Evolutionary conservation across 2,329 filamentous ascomycete species (phyloP).

Genomic region (Fusarium chaquense): DNA sequence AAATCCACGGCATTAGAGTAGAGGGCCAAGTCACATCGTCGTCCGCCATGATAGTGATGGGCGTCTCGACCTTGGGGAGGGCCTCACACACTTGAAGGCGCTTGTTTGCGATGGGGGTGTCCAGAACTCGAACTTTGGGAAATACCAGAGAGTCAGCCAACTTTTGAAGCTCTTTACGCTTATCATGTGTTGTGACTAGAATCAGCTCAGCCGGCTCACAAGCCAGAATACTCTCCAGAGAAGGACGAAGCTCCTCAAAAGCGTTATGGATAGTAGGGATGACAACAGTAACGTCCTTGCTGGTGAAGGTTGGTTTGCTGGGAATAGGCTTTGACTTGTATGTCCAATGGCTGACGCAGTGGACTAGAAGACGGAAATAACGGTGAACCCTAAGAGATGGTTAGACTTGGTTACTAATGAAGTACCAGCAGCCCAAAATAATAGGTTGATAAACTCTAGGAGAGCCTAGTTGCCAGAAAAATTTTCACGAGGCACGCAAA

Average conservation of each 20-base stretch:
- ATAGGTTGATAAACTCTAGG: background rate
- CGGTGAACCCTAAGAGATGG: conserved; percentile 77
- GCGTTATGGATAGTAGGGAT: conserved; percentile 92
- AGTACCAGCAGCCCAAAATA: background rate
- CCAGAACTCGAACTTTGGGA: conserved; percentile 78
- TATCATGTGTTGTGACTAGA: conserved; percentile 87
- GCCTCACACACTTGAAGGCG: conserved; percentile 92
- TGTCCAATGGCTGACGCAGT: conserved; percentile 85
- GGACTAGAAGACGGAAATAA: conserved; percentile 86
- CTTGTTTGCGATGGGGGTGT: conserved; percentile 91
- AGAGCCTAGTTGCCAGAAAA: background rate
- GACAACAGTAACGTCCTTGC: conserved; percentile 90
- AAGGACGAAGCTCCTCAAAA: conserved; percentile 84
- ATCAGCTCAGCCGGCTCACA: conserved; percentile 80
- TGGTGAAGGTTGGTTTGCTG: conserved; percentile 81
- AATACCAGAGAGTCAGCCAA: conserved; percentile 72
- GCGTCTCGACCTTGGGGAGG: conserved; percentile 84
- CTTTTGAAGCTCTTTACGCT: conserved; percentile 74
- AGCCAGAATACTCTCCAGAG: conserved; percentile 80
- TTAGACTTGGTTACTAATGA: conserved; percentile 32
- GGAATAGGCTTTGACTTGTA: conserved; percentile 89
- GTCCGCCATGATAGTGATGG: conserved; percentile 92
- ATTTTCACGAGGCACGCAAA: background rate
- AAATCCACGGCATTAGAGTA: conserved; percentile 88
- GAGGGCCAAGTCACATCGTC: conserved; percentile 95